Conservation (phyloP, 179 eudicot species). For the Camellia oleifera region DNA sequence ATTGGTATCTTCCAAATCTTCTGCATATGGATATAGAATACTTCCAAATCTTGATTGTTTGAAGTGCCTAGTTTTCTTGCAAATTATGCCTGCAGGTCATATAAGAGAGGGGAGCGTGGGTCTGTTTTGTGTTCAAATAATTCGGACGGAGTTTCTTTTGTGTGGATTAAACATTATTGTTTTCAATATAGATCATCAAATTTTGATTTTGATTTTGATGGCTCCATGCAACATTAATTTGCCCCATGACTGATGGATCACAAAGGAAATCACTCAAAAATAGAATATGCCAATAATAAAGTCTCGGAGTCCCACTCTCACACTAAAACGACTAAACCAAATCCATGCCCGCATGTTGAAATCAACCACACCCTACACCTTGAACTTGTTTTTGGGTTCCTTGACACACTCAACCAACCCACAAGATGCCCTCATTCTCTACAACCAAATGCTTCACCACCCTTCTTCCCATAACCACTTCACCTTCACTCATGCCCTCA, state of each 20-base stretch:
- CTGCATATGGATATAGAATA: no score
- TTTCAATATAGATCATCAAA: no score
- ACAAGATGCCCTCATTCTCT: constrained; percentile 20
- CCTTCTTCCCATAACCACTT: constrained; percentile 30
- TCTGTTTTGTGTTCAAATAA: no score
- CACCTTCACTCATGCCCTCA: constrained; percentile 30
- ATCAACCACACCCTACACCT: constrained; percentile 18
- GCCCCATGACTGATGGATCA: not conserved
- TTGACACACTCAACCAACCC: constrained; percentile 21
- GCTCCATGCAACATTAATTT: not conserved
- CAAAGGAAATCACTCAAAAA: not conserved
- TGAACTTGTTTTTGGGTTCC: constrained; percentile 16
- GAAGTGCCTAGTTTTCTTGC: no score
- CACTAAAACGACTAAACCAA: constrained; percentile 23
- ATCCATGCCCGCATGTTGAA: constrained; percentile 23
- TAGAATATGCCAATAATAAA: not conserved
- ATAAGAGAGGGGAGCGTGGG: no score
- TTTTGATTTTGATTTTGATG: not conserved
- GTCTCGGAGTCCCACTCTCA: not conserved
- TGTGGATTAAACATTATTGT: no score
- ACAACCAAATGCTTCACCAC: constrained; percentile 17
- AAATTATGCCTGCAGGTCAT: no score
- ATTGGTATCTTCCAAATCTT: no score
- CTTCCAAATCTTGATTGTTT: no score
- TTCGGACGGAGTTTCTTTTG: no score